Percentiles rank a stretch among this genome's conserved stretches.
These are phyloP conservation scores for Phycomyces blakesleeanus DNA, from an alignment of 192 early-diverging fungal genomes.

Conservation along the genomic window DNA sequence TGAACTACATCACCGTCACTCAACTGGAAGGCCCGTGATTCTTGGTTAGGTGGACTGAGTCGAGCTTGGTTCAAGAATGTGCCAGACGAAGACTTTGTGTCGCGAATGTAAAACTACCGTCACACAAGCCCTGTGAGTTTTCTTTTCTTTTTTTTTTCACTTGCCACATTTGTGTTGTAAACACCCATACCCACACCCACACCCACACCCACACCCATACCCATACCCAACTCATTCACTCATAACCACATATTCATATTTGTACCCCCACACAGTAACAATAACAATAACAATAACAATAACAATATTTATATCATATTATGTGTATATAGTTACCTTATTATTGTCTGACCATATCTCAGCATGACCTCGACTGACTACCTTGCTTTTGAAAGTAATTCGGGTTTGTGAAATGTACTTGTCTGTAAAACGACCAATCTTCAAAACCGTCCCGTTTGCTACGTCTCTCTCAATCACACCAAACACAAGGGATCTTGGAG, in stretches of 20 bases:
- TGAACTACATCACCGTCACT: slow-evolving; percentile 93
- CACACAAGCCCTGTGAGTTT: too few species aligned
- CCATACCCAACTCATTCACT: too few species aligned
- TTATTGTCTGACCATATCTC: slow-evolving; percentile 81
- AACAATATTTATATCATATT: too few species aligned
- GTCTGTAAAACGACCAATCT: slow-evolving; percentile 40
- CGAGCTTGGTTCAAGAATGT: slow-evolving; percentile 96
- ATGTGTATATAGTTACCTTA: slow-evolving; percentile 28
- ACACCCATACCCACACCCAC: too few species aligned
- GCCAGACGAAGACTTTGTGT: slow-evolving; percentile 95
- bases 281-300: too few species aligned
- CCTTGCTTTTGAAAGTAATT: slow-evolving; percentile 76
- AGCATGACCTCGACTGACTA: slow-evolving; percentile 81
- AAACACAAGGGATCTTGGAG: slow-evolving; percentile 48
- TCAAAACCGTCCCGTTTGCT: slow-evolving; percentile 20
- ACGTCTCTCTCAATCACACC: slow-evolving; percentile 47
- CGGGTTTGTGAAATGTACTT: slow-evolving; percentile 45
- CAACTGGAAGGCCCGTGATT: slow-evolving; percentile 75
- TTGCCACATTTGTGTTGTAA: too few species aligned
- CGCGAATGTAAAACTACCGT: slow-evolving; percentile 81
- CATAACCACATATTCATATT: too few species aligned
- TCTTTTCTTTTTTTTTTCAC: background rate
- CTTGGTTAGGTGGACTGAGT: slow-evolving; percentile 81
- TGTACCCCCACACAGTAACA: too few species aligned
- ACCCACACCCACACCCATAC: too few species aligned